Percentiles rank a stretch among this genome's conserved stretches.
Conservation (phyloP, 2,329 filamentous ascomycete genomes). For the Cordyceps fumosorosea region DNA sequence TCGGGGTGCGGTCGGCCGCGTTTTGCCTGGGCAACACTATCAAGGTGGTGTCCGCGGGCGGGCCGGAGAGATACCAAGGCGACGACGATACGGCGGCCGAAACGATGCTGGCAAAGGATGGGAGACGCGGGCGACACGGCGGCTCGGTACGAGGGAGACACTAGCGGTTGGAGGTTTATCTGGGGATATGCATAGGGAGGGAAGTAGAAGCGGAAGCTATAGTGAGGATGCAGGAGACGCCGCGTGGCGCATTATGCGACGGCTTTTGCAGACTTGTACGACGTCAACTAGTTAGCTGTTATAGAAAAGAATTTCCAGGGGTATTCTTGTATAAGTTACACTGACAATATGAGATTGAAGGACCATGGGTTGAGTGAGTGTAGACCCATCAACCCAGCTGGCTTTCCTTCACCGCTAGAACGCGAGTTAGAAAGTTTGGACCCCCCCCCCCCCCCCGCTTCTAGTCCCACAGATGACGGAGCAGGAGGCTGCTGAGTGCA, state of each 20-base stretch:
- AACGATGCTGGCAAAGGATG: conserved; percentile 28
- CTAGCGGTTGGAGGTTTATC: background rate
- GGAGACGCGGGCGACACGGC: conserved; percentile 32
- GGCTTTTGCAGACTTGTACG: too few species aligned
- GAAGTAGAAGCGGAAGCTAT: too few species aligned
- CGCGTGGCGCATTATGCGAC: too few species aligned
- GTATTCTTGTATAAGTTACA: too few species aligned
- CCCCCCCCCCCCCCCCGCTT: background rate
- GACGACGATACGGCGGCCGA: conserved; percentile 25
- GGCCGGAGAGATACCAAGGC: conserved; percentile 56
- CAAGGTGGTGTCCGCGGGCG: conserved; percentile 60
- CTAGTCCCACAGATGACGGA: background rate
- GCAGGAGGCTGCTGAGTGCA: conserved; percentile 2
- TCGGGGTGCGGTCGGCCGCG: conserved; percentile 60
- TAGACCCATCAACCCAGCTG: background rate
- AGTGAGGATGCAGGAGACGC: too few species aligned
- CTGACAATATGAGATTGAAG: too few species aligned
- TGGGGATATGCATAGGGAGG: too few species aligned
- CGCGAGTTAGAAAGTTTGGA: background rate
- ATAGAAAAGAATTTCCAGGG: too few species aligned
- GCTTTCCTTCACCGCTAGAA: conserved; percentile 6
- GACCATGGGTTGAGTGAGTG: background rate
- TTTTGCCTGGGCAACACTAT: conserved; percentile 67
- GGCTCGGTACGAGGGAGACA: conserved; percentile 4
- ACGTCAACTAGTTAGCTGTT: too few species aligned